Evolutionary conservation across 2,329 filamentous ascomycete species (phyloP).

Genomic region (Cladosporium sphaerospermum): DNA sequence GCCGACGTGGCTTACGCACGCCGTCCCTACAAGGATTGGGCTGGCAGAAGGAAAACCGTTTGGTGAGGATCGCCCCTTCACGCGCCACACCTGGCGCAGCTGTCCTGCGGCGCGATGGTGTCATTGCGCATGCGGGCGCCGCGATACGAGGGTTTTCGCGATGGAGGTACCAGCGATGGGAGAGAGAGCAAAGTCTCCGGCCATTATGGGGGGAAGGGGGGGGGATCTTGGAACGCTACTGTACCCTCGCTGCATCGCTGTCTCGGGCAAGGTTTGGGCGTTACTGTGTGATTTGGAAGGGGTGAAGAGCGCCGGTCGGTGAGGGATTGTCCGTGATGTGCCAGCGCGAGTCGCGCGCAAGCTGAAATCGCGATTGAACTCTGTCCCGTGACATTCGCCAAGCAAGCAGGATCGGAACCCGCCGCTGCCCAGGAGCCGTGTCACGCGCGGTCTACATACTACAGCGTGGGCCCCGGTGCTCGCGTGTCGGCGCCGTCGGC

Average conservation of each 20-base stretch:
- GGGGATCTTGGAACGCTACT: conserved; percentile 7
- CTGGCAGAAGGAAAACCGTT: too few species aligned
- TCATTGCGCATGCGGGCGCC: background rate
- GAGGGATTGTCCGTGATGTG: too few species aligned
- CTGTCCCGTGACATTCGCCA: background rate
- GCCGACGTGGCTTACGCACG: too few species aligned
- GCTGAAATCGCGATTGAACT: background rate
- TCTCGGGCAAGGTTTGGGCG: conserved; percentile 4
- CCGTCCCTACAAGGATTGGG: too few species aligned
- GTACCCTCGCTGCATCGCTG: background rate
- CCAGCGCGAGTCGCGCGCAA: background rate
- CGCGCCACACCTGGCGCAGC: too few species aligned
- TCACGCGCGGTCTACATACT: conserved; percentile 3
- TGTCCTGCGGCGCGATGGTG: too few species aligned
- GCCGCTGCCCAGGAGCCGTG: background rate
- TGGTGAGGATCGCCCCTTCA: too few species aligned
- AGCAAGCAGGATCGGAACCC: background rate
- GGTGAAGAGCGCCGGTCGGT: too few species aligned
- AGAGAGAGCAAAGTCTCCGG: background rate
- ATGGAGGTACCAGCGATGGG: too few species aligned
- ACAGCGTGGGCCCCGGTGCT: background rate
- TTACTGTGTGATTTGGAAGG: too few species aligned
- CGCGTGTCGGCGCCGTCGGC: background rate
- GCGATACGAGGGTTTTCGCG: background rate
- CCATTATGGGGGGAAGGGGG: background rate